A percentile compares a stretch with the other conserved stretches of the same genome.
Conservation (phyloP, 805 yeast genomes). For the Sugiyamaella marilandica region DNA sequence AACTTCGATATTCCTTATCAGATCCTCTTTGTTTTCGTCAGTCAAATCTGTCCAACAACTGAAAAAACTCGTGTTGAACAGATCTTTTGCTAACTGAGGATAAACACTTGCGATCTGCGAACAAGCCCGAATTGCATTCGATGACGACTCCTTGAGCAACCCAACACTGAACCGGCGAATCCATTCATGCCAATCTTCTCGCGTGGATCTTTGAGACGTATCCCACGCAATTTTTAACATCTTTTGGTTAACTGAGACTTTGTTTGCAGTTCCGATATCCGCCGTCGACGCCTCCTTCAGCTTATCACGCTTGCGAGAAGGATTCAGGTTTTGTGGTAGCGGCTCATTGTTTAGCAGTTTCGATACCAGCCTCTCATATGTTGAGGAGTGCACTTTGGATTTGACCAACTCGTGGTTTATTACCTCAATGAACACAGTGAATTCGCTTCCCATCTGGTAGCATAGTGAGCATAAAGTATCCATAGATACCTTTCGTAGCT, state of each 20-base stretch:
- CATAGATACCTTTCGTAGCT: constrained; percentile 59
- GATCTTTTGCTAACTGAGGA: constrained; percentile 80
- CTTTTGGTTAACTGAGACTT: constrained; percentile 64
- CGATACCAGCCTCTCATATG: constrained; percentile 75
- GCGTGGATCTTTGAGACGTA: constrained; percentile 78
- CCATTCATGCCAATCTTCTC: constrained; percentile 99
- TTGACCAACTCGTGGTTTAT: constrained; percentile 57
- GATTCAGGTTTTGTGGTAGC: constrained; percentile 66
- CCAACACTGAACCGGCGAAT: constrained; percentile 80
- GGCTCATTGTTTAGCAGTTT: constrained; percentile 81
- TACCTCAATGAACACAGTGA: constrained; percentile 78
- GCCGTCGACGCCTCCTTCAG: constrained; percentile 52
- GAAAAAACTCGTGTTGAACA: constrained; percentile 91
- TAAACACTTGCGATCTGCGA: constrained; percentile 83
- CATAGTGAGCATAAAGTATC: constrained; percentile 71
- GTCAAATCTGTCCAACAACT: constrained; percentile 93
- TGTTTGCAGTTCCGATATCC: constrained; percentile 59
- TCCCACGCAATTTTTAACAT: constrained; percentile 84
- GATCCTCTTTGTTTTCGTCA: constrained; percentile 82
- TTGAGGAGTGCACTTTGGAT: constrained; percentile 61
- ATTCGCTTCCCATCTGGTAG: constrained; percentile 78
- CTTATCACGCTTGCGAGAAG: constrained; percentile 45
- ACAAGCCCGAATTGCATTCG: constrained; percentile 91
- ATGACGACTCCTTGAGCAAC: constrained; percentile 84
- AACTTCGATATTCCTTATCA: constrained; percentile 76